Evolutionary conservation across 768 basidiomycete species (phyloP).

Genomic region (Boletus coccyginus): DNA sequence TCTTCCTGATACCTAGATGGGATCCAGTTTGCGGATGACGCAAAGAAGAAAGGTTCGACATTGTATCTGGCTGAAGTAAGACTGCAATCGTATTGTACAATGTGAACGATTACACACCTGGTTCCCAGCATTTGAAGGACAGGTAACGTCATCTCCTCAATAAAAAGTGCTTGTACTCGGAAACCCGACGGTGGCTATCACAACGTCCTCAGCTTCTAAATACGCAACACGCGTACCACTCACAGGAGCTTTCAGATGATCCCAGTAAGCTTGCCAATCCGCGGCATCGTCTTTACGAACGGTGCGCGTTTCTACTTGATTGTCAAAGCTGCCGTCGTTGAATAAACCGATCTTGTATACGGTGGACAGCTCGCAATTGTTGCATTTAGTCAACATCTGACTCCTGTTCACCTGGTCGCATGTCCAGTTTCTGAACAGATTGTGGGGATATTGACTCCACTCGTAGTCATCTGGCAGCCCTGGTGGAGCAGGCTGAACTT

Average conservation of each 20-base stretch:
- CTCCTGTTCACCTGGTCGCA: slow-evolving; percentile 37
- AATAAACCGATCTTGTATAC: slow-evolving; percentile 20
- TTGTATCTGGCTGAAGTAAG: slow-evolving; percentile 32
- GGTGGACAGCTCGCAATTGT: slow-evolving; percentile 11
- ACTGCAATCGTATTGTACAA: neutral
- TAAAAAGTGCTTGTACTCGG: slow-evolving; percentile 37
- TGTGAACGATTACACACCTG: slow-evolving; percentile 23
- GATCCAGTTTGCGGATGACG: slow-evolving; percentile 41
- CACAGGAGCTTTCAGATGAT: slow-evolving; percentile 24
- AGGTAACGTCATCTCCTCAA: slow-evolving; percentile 35
- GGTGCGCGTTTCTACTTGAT: slow-evolving; percentile 6
- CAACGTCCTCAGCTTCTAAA: neutral
- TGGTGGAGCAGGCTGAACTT: neutral
- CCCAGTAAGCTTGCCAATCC: slow-evolving; percentile 28
- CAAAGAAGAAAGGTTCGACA: slow-evolving; percentile 45
- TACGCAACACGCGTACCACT: slow-evolving; percentile 1
- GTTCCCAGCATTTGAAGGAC: slow-evolving; percentile 41
- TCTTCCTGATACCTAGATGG: slow-evolving; percentile 43
- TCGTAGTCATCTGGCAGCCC: neutral
- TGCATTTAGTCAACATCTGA: slow-evolving; percentile 29
- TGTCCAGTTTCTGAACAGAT: slow-evolving; percentile 55
- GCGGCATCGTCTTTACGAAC: slow-evolving; percentile 12
- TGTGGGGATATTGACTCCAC: slow-evolving; percentile 49
- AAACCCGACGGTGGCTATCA: slow-evolving; percentile 25
- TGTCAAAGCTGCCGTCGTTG: slow-evolving; percentile 17